phyloP scores from a whole-genome alignment of 2,329 filamentous ascomycete genomes.

The Fusarium metavorans region DNA sequence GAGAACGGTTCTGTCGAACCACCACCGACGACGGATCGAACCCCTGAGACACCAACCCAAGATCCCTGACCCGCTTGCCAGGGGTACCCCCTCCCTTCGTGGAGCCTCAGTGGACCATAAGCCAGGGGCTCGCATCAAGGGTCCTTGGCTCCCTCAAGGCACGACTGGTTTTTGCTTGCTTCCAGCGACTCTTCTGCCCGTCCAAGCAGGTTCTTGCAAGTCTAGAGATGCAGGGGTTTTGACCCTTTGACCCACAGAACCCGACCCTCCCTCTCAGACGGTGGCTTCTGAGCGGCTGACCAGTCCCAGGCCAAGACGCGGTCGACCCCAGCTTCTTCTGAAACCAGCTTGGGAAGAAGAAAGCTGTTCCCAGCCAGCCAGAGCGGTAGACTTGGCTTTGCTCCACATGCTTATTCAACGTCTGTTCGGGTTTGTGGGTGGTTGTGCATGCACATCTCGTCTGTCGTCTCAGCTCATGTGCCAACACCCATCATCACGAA shows the following conservation, averaged over 20 bases:
- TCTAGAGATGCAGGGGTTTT: constrained; percentile 23
- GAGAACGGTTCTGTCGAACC: constrained; percentile 3
- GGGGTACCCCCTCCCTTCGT: constrained; percentile 12
- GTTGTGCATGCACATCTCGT: constrained; percentile 3
- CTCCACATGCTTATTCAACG: neutral
- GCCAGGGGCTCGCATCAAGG: constrained; percentile 3
- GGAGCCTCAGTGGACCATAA: constrained; percentile 13
- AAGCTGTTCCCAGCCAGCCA: constrained; percentile 3
- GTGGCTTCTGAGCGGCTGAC: constrained; percentile 21
- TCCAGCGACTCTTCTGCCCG: constrained; percentile 4
- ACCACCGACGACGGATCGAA: constrained; percentile 8
- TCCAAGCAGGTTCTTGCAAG: neutral
- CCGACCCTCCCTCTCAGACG: constrained; percentile 3
- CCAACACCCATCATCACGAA: neutral
- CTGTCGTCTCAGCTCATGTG: neutral
- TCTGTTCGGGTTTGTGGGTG: neutral
- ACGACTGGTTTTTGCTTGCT: neutral
- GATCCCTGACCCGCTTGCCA: constrained; percentile 23
- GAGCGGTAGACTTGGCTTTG: neutral
- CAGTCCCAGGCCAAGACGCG: constrained; percentile 25
- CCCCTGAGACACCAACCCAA: constrained; percentile 37
- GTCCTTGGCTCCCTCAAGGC: neutral
- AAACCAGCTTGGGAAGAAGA: constrained; percentile 27
- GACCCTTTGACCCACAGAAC: constrained; percentile 3
- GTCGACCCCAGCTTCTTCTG: constrained; percentile 42